Percentiles rank a stretch among this genome's conserved stretches.
phyloP scores from a whole-genome alignment of 2,329 filamentous ascomycete species.

The Ascochyta lentis region DNA sequence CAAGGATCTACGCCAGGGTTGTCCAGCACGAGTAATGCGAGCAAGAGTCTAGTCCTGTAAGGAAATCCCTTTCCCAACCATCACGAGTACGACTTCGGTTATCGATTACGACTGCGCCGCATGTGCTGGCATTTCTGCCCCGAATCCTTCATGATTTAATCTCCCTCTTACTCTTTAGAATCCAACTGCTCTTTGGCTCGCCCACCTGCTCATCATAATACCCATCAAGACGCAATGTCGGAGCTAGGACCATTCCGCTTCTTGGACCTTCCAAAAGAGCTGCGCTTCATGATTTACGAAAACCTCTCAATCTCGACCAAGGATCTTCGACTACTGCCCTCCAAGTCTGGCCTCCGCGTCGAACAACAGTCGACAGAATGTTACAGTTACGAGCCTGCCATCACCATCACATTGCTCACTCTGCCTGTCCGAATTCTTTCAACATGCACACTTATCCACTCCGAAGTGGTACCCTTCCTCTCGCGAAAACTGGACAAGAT shows the following conservation, averaged over 20 bases:
- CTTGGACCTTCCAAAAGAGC: constrained; percentile 17
- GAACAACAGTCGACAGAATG: background rate
- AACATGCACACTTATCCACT: constrained; percentile 11
- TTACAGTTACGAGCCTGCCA: background rate
- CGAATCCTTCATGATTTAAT: background rate
- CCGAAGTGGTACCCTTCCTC: constrained; percentile 6
- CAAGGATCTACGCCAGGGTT: background rate
- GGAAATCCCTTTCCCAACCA: constrained; percentile 10
- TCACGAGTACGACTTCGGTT: background rate
- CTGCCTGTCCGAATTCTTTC: constrained; percentile 11
- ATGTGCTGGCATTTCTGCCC: background rate
- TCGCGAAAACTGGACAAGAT: constrained; percentile 1
- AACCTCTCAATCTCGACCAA: constrained; percentile 5
- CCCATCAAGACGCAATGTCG: background rate
- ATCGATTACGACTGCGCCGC: constrained; percentile 6
- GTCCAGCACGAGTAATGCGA: background rate
- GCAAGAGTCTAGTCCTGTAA: background rate
- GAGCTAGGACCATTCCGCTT: constrained; percentile 4
- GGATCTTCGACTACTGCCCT: background rate
- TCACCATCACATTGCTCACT: constrained; percentile 3
- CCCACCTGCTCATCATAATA: background rate
- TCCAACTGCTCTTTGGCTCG: background rate
- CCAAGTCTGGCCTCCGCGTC: background rate
- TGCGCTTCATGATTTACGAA: constrained; percentile 19
- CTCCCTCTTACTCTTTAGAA: background rate